Evolutionary conservation across 345 rosid species (phyloP).

Genomic region (Hypericum perforatum): DNA sequence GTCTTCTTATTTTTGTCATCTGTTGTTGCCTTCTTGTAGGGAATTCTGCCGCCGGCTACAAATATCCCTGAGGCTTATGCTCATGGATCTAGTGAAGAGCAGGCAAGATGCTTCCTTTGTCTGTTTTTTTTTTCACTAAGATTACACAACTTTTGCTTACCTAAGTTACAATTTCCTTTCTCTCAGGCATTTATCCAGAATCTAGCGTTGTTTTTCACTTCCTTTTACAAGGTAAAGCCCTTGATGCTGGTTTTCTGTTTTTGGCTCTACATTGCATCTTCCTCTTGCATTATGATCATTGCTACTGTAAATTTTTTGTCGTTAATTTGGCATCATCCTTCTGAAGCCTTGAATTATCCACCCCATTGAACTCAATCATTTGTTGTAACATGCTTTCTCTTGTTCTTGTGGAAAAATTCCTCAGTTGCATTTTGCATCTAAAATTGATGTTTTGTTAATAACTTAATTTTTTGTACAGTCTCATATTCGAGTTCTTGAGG

Average conservation of each 20-base stretch:
- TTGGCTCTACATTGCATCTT: neutral
- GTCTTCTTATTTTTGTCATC: slow-evolving; percentile 1
- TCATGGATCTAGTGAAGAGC: slow-evolving; percentile 77
- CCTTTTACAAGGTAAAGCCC: slow-evolving; percentile 68
- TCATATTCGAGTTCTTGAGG: slow-evolving; percentile 80
- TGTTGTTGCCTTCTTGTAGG: slow-evolving; percentile 28
- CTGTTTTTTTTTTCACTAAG: neutral
- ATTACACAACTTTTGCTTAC: neutral
- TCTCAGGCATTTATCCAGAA: slow-evolving; percentile 97
- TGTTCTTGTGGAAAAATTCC: too few relatives aligned
- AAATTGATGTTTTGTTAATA: neutral
- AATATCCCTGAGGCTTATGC: slow-evolving; percentile 91
- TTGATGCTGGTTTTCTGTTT: slow-evolving; percentile 1
- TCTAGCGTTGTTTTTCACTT: slow-evolving; percentile 90
- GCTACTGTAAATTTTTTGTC: too few relatives aligned
- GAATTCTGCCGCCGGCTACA: slow-evolving; percentile 64
- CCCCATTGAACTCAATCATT: too few relatives aligned
- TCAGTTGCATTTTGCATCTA: neutral
- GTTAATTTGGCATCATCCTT: too few relatives aligned
- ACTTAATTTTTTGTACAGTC: slow-evolving; percentile 31
- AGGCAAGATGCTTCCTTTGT: slow-evolving; percentile 31
- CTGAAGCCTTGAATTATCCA: too few relatives aligned
- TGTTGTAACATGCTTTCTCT: too few relatives aligned
- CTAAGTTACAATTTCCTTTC: neutral
- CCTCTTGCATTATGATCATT: neutral